Percentiles rank a stretch among this genome's conserved stretches.
phyloP scores from a whole-genome alignment of 495 filamentous ascomycete species.

The Elaphomyces granulatus region DNA sequence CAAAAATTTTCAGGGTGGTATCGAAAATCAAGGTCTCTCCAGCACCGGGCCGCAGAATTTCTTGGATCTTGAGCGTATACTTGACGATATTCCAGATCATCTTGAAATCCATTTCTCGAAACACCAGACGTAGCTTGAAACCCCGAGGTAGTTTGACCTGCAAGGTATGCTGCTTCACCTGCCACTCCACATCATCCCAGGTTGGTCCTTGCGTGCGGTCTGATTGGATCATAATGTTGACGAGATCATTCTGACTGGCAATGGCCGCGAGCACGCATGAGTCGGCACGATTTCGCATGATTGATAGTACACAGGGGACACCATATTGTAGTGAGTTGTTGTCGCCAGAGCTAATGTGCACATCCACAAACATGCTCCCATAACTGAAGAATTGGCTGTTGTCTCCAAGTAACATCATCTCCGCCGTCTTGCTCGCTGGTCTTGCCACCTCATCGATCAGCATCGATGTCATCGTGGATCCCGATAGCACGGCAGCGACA shows the following conservation, averaged over 20 bases:
- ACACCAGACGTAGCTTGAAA: conserved; percentile 51
- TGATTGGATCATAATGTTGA: conserved; percentile 59
- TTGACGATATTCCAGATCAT: conserved; percentile 68
- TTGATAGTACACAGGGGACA: conserved; percentile 57
- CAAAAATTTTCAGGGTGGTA: conserved; percentile 49
- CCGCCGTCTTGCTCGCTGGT: conserved; percentile 35
- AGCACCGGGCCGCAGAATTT: conserved; percentile 44
- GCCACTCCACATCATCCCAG: conserved; percentile 73
- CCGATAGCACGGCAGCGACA: conserved; percentile 49
- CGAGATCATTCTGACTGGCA: conserved; percentile 58
- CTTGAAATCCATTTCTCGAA: conserved; percentile 58
- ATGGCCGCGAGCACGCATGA: conserved; percentile 53
- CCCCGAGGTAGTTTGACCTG: conserved; percentile 52
- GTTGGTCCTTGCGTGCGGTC: conserved; percentile 51
- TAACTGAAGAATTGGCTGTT: conserved; percentile 56
- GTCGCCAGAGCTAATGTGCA: conserved; percentile 49
- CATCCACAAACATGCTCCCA: conserved; percentile 54
- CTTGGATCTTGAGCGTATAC: conserved; percentile 58
- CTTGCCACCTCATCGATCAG: conserved; percentile 22
- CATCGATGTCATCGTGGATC: conserved; percentile 37
- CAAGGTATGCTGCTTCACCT: conserved; percentile 42
- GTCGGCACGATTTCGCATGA: conserved; percentile 52
- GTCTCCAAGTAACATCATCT: conserved; percentile 63
- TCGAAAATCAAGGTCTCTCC: conserved; percentile 55
- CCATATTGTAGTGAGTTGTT: conserved; percentile 48